phyloP scores from a whole-genome alignment of 768 basidiomycete genomes.

The Hydnum rufescens region DNA sequence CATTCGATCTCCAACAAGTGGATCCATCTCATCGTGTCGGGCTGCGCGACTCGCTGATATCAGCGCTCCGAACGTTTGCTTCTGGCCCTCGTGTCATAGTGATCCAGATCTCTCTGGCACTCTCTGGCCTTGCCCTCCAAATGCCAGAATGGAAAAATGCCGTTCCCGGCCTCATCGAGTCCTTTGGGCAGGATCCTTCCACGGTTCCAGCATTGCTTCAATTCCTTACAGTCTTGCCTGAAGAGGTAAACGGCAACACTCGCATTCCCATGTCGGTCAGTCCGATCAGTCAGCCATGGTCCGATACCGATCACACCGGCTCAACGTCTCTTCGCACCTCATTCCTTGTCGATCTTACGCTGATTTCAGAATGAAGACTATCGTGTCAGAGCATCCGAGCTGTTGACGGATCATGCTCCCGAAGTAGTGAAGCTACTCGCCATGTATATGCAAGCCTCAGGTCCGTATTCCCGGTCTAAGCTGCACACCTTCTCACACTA shows the following conservation, averaged over 20 bases:
- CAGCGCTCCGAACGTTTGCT: conserved; percentile 48
- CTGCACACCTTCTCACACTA: background rate
- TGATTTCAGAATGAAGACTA: conserved; percentile 47
- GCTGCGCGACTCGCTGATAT: conserved; percentile 73
- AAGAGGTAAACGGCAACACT: conserved; percentile 67
- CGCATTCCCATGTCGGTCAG: conserved; percentile 77
- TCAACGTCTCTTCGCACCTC: background rate
- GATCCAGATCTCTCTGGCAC: conserved; percentile 73
- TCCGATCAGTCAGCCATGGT: conserved; percentile 10
- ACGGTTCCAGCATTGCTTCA: conserved; percentile 73
- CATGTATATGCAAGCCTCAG: conserved; percentile 76
- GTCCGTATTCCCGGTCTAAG: conserved; percentile 33
- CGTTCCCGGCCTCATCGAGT: conserved; percentile 61
- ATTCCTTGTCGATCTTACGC: background rate
- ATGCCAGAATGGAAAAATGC: conserved; percentile 69
- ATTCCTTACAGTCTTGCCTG: conserved; percentile 79
- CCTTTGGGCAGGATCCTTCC: conserved; percentile 64
- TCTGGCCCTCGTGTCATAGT: conserved; percentile 66
- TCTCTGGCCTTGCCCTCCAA: conserved; percentile 82
- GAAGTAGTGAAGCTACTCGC: conserved; percentile 59
- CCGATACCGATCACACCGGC: background rate
- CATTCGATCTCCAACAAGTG: conserved; percentile 85
- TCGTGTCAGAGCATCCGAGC: conserved; percentile 32
- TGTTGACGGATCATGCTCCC: conserved; percentile 48
- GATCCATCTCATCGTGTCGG: conserved; percentile 46